phyloP scores from a whole-genome alignment of 495 filamentous ascomycete genomes.

The Penicillium desertorum region DNA sequence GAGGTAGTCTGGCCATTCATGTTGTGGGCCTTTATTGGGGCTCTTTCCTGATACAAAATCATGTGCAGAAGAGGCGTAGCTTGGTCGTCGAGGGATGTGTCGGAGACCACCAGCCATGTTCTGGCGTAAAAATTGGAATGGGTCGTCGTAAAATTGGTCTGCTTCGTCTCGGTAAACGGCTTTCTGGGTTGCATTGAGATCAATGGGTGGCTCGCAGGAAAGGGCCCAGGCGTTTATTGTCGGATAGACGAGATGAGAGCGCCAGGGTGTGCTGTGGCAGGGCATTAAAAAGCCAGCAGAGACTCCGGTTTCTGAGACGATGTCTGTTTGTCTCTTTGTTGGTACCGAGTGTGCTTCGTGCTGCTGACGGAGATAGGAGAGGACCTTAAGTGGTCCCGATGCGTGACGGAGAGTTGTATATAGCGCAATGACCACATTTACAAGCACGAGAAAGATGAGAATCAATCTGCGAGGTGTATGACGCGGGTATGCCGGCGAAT shows the following conservation, averaged over 20 bases:
- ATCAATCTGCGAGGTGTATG: slow-evolving; percentile 50
- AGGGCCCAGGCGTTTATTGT: slow-evolving; percentile 80
- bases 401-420: slow-evolving; percentile 80
- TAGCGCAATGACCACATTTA: slow-evolving; percentile 68
- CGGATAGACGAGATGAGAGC: slow-evolving; percentile 75
- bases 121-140: slow-evolving; percentile 56
- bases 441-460: slow-evolving; percentile 57
- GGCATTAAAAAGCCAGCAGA: slow-evolving; percentile 93
- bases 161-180: slow-evolving; percentile 79
- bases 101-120: slow-evolving; percentile 48
- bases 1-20: slow-evolving; percentile 61
- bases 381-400: slow-evolving; percentile 68
- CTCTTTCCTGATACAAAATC: not conserved
- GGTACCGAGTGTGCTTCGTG: slow-evolving; percentile 53
- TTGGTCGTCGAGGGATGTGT: slow-evolving; percentile 42
- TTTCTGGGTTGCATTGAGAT: slow-evolving; percentile 57
- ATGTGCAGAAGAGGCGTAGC: slow-evolving; percentile 22
- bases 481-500: slow-evolving; percentile 25
- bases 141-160: slow-evolving; percentile 79
- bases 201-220: slow-evolving; percentile 84
- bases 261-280: slow-evolving; percentile 97
- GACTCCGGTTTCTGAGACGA: slow-evolving; percentile 32
- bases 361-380: slow-evolving; percentile 70
- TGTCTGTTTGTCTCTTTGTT: slow-evolving; percentile 1
- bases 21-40: slow-evolving; percentile 9